A percentile compares a stretch with the other conserved stretches of the same genome.
Conservation (phyloP, 106 monocot species). For the Amphibolis antarctica region DNA sequence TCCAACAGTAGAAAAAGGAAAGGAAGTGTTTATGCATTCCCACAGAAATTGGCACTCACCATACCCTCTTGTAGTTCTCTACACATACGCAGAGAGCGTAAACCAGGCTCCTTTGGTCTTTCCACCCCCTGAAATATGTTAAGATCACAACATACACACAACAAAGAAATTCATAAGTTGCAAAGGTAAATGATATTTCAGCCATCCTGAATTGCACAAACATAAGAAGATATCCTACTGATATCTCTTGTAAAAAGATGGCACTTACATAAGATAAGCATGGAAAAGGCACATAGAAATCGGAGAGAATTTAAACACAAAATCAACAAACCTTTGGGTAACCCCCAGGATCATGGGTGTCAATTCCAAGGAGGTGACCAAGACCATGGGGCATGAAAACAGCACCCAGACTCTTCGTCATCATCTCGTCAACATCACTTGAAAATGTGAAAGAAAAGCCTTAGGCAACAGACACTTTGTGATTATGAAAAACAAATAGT, state of each 20-base stretch:
- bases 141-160: no score
- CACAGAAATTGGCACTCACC: constrained; percentile 35
- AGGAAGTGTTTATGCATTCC: no score
- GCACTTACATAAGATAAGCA: no score
- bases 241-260: no score
- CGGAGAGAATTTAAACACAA: background rate
- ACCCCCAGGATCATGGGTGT: constrained; percentile 98
- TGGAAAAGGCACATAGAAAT: no score
- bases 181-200: no score
- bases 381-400: constrained; percentile 98
- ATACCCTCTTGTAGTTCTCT: constrained; percentile 78
- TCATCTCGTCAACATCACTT: constrained; percentile 85
- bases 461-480: background rate
- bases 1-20: no score
- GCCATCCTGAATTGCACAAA: no score
- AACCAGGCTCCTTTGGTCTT: constrained; percentile 74
- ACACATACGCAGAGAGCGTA: constrained; percentile 54
- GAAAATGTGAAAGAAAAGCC: constrained; percentile 1
- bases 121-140: constrained; percentile 50
- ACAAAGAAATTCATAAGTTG: no score
- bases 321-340: constrained; percentile 48
- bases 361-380: constrained; percentile 94
- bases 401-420: constrained; percentile 72
- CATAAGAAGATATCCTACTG: no score
- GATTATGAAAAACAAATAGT: background rate